Percentiles rank a stretch among this genome's conserved stretches.
Evolutionary conservation across 495 filamentous ascomycete genomes (phyloP).

Genomic region (Cladorrhinum samala): DNA sequence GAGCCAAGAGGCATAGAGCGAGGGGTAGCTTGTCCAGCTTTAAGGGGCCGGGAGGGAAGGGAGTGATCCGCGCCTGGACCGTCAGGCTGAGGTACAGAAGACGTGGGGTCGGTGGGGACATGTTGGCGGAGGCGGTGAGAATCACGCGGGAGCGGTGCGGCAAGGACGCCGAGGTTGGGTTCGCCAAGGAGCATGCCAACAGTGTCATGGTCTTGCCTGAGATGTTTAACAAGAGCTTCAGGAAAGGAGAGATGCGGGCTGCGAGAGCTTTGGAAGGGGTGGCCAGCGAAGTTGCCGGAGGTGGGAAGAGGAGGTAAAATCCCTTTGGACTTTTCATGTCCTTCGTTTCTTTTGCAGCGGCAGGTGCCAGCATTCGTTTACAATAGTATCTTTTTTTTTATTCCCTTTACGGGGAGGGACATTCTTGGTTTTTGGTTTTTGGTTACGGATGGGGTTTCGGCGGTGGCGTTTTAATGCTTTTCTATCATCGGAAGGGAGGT

Average conservation of each 20-base stretch:
- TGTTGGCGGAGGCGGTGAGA: slow-evolving; percentile 61
- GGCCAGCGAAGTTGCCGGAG: slow-evolving; percentile 31
- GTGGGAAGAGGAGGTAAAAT: slow-evolving; percentile 32
- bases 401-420: not conserved
- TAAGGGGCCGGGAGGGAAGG: slow-evolving; percentile 34
- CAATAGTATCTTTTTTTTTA: not conserved
- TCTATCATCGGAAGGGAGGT: not conserved
- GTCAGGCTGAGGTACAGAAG: slow-evolving; percentile 59
- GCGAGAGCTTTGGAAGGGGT: slow-evolving; percentile 46
- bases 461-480: not conserved
- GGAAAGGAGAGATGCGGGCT: slow-evolving; percentile 49
- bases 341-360: not conserved
- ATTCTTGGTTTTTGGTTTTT: too few relatives aligned
- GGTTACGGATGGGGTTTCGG: not conserved
- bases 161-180: slow-evolving; percentile 52
- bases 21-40: slow-evolving; percentile 19
- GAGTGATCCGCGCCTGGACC: slow-evolving; percentile 69
- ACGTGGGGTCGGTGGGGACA: slow-evolving; percentile 58
- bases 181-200: slow-evolving; percentile 64
- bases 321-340: not conserved
- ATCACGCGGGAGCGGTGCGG: slow-evolving; percentile 53
- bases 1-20: slow-evolving; percentile 20
- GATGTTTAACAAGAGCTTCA: slow-evolving; percentile 53
- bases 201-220: slow-evolving; percentile 53
- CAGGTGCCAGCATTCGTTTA: not conserved